Percentiles rank a stretch among this genome's conserved stretches.
These are phyloP conservation scores for Austroboletus olivaceoglutinosus DNA, from an alignment of 1,284 basidiomycete genomes.

Conservation along the genomic window DNA sequence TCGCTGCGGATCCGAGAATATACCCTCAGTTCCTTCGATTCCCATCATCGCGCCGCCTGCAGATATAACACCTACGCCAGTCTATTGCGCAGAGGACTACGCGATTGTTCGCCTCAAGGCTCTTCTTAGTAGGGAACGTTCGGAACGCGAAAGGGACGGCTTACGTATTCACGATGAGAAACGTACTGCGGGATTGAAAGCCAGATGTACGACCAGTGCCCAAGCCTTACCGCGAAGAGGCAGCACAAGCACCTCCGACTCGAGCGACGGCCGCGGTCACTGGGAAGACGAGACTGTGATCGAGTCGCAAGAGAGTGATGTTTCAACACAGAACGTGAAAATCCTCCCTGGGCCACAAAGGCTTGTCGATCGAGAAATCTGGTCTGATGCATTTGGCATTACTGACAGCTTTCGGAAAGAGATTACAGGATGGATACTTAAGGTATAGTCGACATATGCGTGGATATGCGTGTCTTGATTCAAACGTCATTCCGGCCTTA, in stretches of 20 bases:
- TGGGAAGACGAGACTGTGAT: conserved; percentile 25
- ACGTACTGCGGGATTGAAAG: conserved; percentile 7
- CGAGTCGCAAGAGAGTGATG: conserved; percentile 8
- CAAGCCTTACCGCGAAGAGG: conserved; percentile 3
- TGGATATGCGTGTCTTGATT: not conserved
- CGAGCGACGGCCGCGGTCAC: conserved; percentile 5
- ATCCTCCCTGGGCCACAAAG: not conserved
- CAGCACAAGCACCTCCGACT: conserved; percentile 13
- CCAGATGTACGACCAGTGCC: not conserved
- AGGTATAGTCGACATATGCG: conserved; percentile 31
- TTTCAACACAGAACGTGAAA: not conserved
- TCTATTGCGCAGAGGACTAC: conserved; percentile 38
- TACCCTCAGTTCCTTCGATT: conserved; percentile 28
- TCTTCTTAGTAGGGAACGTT: conserved; percentile 43
- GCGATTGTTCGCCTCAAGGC: conserved; percentile 44
- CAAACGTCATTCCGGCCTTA: conserved; percentile 4
- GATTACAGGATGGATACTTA: conserved; percentile 43
- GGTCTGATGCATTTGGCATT: conserved; percentile 26
- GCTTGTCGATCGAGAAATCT: conserved; percentile 1
- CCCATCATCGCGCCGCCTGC: conserved; percentile 56
- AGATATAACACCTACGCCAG: conserved; percentile 27
- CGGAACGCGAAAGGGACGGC: conserved; percentile 34
- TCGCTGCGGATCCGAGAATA: conserved; percentile 3
- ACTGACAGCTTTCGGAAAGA: conserved; percentile 32
- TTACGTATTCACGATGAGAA: conserved; percentile 20